Conservation (phyloP, 352 stramenopile species). For the Phytophthora macrochlamydospora region DNA sequence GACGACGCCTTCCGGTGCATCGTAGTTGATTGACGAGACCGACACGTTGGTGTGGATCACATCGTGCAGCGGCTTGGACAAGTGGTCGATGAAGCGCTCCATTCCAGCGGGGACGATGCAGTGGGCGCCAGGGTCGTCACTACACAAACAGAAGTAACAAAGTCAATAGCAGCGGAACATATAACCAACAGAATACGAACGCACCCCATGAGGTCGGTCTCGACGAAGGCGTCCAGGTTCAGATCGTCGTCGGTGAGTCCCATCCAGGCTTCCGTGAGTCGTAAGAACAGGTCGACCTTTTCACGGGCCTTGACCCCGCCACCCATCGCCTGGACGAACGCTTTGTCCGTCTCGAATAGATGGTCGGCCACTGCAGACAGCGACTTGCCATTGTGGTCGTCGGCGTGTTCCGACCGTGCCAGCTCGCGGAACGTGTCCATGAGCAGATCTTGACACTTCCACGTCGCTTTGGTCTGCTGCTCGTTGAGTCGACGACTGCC, state of each 20-base stretch:
- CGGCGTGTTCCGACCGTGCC: slow-evolving; percentile 22
- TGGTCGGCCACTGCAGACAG: slow-evolving; percentile 44
- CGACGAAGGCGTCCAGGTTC: slow-evolving; percentile 35
- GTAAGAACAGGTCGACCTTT: slow-evolving; percentile 28
- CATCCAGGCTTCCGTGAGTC: slow-evolving; percentile 67
- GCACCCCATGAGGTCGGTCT: slow-evolving; percentile 35
- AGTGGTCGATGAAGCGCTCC: slow-evolving; percentile 54
- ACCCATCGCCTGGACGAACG: slow-evolving; percentile 33
- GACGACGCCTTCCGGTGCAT: slow-evolving; percentile 29
- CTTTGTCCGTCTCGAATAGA: slow-evolving; percentile 30
- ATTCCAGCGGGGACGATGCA: slow-evolving; percentile 58
- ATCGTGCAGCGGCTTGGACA: slow-evolving; percentile 37
- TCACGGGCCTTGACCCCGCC: slow-evolving; percentile 12
- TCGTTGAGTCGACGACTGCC: slow-evolving; percentile 33
- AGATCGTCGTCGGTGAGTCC: slow-evolving; percentile 35
- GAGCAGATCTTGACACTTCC: slow-evolving; percentile 49
- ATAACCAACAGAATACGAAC: neutral
- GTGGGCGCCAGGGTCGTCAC: slow-evolving; percentile 57
- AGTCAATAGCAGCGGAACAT: neutral
- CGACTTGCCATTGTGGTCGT: slow-evolving; percentile 23
- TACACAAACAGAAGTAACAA: slow-evolving; percentile 10
- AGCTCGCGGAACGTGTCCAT: slow-evolving; percentile 51
- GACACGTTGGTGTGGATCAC: slow-evolving; percentile 42
- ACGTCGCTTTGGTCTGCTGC: slow-evolving; percentile 44
- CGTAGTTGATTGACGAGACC: slow-evolving; percentile 40